These are phyloP conservation scores for Gossypium rotundifolium DNA, from an alignment of 345 rosid genomes.

Conservation along the genomic window DNA sequence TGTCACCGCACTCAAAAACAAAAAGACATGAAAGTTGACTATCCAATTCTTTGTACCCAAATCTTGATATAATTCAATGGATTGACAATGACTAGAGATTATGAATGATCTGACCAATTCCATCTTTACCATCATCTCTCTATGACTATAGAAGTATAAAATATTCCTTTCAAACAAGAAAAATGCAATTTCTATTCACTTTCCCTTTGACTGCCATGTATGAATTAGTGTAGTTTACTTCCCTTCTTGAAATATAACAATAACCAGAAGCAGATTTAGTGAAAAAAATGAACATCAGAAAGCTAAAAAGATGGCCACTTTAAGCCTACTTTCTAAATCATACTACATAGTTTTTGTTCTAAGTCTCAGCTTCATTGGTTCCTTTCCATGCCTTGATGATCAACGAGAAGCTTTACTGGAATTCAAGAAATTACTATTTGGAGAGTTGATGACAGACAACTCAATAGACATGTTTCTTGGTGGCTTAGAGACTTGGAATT, in stretches of 20 bases:
- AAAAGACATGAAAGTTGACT: background rate
- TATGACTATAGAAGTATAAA: background rate
- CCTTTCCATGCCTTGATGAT: slow-evolving; percentile 13
- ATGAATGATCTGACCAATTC: background rate
- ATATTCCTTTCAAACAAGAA: background rate
- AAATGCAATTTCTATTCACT: background rate
- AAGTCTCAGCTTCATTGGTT: background rate
- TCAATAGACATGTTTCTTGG: background rate
- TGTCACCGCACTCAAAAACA: background rate
- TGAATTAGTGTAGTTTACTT: background rate
- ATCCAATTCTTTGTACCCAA: background rate
- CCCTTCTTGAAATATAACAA: background rate
- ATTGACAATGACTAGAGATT: background rate
- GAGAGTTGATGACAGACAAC: background rate
- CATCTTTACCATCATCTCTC: background rate
- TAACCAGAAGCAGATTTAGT: background rate
- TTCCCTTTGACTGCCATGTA: background rate
- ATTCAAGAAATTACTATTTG: slow-evolving; percentile 9
- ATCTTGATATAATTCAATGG: background rate
- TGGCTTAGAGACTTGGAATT: slow-evolving; percentile 15
- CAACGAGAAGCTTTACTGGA: slow-evolving; percentile 22
- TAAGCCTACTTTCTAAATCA: background rate
- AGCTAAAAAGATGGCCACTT: background rate
- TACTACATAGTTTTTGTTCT: background rate
- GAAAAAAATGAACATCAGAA: background rate